Conservation (phyloP, 768 basidiomycete genomes). For the Suillus weaverae region DNA sequence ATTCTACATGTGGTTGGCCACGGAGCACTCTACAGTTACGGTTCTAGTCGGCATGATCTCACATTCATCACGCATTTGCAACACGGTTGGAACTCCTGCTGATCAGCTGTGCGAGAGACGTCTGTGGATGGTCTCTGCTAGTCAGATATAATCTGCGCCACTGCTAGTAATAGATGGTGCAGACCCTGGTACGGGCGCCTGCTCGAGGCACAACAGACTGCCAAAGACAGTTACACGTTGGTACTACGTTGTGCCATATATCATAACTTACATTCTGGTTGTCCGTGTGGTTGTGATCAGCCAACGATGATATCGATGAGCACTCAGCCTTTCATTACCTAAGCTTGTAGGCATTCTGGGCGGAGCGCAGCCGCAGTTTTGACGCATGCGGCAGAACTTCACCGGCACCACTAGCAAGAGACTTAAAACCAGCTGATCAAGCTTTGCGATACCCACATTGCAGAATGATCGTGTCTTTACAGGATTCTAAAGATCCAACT, state of each 20-base stretch:
- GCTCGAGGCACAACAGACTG: neutral
- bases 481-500: neutral
- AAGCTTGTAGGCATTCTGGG: neutral
- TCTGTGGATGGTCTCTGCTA: neutral
- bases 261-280: neutral
- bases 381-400: neutral
- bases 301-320: no score
- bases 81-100: neutral
- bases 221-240: neutral
- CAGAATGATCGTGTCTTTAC: neutral
- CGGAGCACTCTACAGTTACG: neutral
- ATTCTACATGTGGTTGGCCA: neutral
- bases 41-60: neutral
- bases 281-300: no score
- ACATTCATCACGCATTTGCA: neutral
- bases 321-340: neutral
- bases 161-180: neutral
- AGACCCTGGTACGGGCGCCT: neutral
- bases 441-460: neutral
- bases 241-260: no score
- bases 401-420: neutral
- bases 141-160: neutral
- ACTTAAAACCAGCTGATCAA: neutral
- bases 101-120: neutral
- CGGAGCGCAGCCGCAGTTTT: neutral